These are phyloP conservation scores for Colletotrichum brevisporum DNA, from an alignment of 2,329 filamentous ascomycete genomes.

Conservation along the genomic window DNA sequence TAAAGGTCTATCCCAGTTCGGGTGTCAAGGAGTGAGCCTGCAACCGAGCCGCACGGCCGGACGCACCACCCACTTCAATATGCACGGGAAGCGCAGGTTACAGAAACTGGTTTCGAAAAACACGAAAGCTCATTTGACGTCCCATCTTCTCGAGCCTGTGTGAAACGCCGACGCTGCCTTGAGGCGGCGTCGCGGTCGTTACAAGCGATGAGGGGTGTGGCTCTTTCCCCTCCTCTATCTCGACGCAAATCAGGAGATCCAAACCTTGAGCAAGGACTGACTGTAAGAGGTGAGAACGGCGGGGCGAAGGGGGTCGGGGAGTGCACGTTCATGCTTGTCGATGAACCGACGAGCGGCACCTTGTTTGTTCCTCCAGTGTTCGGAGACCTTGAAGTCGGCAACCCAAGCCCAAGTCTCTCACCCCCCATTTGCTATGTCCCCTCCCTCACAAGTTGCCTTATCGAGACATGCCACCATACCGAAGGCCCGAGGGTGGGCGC, in stretches of 20 bases:
- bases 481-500: constrained; percentile 29
- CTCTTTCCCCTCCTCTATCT: not conserved
- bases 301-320: not conserved
- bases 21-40: constrained; percentile 8
- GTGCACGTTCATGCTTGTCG: constrained; percentile 26
- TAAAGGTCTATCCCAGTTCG: not conserved
- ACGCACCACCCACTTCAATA: not conserved
- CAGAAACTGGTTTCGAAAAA: constrained; percentile 34
- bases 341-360: not conserved
- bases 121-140: constrained; percentile 29
- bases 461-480: not conserved
- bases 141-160: constrained; percentile 24
- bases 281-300: not conserved
- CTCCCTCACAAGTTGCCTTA: constrained; percentile 6
- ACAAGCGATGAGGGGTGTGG: constrained; percentile 21
- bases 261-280: constrained; percentile 11
- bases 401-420: not conserved
- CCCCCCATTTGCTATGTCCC: constrained; percentile 7
- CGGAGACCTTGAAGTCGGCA: constrained; percentile 9
- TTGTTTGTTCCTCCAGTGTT: constrained; percentile 10
- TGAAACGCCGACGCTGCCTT: constrained; percentile 34
- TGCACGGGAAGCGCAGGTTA: constrained; percentile 32
- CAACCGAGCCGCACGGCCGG: constrained; percentile 29
- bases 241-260: constrained; percentile 12
- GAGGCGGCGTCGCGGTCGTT: constrained; percentile 17